These are phyloP conservation scores for Arxiozyma slooffiae DNA, from an alignment of 1,139 yeast genomes.

Conservation along the genomic window DNA sequence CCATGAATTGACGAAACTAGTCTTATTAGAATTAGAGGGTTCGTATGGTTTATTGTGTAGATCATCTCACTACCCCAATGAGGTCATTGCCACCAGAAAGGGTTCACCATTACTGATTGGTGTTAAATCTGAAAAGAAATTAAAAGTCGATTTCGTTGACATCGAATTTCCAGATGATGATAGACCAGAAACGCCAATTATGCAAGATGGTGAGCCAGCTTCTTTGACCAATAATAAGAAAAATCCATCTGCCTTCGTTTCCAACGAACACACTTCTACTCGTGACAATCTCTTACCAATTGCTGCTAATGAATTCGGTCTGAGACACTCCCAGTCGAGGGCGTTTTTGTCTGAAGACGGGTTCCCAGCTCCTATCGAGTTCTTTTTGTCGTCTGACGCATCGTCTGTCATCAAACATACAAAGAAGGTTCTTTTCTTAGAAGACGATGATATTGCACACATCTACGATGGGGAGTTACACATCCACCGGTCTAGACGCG, in stretches of 20 bases:
- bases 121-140: conserved; percentile 87
- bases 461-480: conserved; percentile 97
- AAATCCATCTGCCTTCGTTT: conserved; percentile 12
- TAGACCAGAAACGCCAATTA: conserved; percentile 31
- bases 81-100: conserved; percentile 92
- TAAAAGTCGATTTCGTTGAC: conserved; percentile 96
- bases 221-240: conserved; percentile 7
- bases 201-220: conserved; percentile 5
- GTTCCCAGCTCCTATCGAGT: conserved; percentile 88
- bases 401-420: conserved; percentile 97
- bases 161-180: conserved; percentile 79
- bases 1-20: conserved; percentile 86
- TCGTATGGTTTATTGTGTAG: conserved; percentile 93
- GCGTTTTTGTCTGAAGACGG: conserved; percentile 90
- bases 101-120: conserved; percentile 97
- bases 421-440: conserved; percentile 88
- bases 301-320: conserved; percentile 39
- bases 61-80: conserved; percentile 88
- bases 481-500: conserved; percentile 90
- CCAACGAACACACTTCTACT: conserved; percentile 18
- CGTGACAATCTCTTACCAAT: conserved; percentile 32
- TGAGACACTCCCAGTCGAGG: conserved; percentile 86
- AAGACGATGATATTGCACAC: conserved; percentile 98
- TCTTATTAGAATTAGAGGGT: conserved; percentile 88
- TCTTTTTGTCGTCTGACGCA: conserved; percentile 93